Base-by-base conservation (phyloP, 2,329 filamentous ascomycete genomes). In the Exophiala sp. region DNA sequence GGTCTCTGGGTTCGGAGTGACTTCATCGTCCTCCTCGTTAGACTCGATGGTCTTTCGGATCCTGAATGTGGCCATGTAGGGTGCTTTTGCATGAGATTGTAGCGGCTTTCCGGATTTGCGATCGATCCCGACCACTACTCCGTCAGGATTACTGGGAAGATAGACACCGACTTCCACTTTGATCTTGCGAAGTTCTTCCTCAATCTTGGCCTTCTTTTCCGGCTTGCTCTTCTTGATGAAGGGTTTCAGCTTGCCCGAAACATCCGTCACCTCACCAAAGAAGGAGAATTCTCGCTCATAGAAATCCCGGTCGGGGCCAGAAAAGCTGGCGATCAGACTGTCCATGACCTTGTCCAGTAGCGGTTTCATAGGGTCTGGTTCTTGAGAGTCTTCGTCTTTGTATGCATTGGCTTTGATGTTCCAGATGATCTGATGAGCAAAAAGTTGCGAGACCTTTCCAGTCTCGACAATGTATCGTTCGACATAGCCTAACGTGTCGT, bases 351-450 rank as follows among this genome's bases (percentile, higher is more conserved):
- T 84, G 72, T 99, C 95, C 2, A 99, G 81, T 0, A 87, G 94
- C 2, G 94, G 92, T 69, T 99, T 99, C 66, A 96, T 88, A 3
- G 85, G 82, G 70, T 99, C 94, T 16, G 94, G 91, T 59, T 95
- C 82, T 64, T 87, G 84, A 11, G 87, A 91, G 62, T 96, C 90
- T 65, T 99, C 92, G 62, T 99, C 95, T 70, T 96, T 99, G 79
- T 89, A 99, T 1, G 91, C 89, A 70, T 99, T 99, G 32, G 94
- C 94, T 70, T 97, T 99, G 87, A 99, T 99, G 69, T 99, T 99
- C 94, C 95, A 99, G 68, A 99, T 99, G 62, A 99, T 97, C 66
- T 99, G 94, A 70, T 99, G 95, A 2, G 95, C 92, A 71, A 99
- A 99, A 7, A 97, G 76, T 70, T 97, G 94, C n/a, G 94, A 97